Conservation (phyloP, 23 red algal genomes). For the Gracilaria gracilis region DNA sequence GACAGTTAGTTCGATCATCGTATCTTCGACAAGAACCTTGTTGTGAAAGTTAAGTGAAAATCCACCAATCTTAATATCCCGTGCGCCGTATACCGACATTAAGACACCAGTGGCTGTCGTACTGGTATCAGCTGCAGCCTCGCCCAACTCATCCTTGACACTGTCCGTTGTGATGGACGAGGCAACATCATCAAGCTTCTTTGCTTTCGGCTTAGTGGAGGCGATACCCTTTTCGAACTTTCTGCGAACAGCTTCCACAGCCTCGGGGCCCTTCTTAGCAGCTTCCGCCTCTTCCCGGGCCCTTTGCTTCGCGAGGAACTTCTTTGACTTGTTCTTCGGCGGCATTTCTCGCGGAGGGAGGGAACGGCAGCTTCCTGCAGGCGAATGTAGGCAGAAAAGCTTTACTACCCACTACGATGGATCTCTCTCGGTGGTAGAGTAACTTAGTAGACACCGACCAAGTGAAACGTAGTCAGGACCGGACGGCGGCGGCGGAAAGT, state of each 20-base stretch:
- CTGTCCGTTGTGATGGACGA: slow-evolving; percentile 38
- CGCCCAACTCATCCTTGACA: slow-evolving; percentile 28
- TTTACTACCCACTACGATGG: no score
- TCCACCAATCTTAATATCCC: slow-evolving; percentile 83
- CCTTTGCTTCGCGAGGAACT: slow-evolving; percentile 75
- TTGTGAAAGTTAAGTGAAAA: slow-evolving; percentile 80
- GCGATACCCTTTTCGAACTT: slow-evolving; percentile 15
- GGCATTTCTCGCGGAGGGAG: slow-evolving; percentile 49
- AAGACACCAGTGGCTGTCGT: slow-evolving; percentile 71
- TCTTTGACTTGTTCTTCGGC: slow-evolving; percentile 92
- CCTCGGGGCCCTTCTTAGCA: slow-evolving; percentile 56
- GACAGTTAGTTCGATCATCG: slow-evolving; percentile 83
- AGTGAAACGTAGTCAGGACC: no score
- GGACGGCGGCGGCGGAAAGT: neutral
- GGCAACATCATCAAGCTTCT: slow-evolving; percentile 43
- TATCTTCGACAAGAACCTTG: slow-evolving; percentile 88
- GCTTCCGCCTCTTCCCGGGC: slow-evolving; percentile 59
- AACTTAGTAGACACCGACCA: no score
- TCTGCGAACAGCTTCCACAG: slow-evolving; percentile 36
- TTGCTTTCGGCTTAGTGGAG: neutral
- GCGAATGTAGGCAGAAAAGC: no score
- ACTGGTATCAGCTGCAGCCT: slow-evolving; percentile 53
- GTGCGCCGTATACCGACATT: slow-evolving; percentile 71
- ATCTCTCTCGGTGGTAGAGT: no score
- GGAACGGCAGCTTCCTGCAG: neutral